phyloP scores from a whole-genome alignment of 2,329 filamentous ascomycete genomes.

The Rutstroemia sp. region DNA sequence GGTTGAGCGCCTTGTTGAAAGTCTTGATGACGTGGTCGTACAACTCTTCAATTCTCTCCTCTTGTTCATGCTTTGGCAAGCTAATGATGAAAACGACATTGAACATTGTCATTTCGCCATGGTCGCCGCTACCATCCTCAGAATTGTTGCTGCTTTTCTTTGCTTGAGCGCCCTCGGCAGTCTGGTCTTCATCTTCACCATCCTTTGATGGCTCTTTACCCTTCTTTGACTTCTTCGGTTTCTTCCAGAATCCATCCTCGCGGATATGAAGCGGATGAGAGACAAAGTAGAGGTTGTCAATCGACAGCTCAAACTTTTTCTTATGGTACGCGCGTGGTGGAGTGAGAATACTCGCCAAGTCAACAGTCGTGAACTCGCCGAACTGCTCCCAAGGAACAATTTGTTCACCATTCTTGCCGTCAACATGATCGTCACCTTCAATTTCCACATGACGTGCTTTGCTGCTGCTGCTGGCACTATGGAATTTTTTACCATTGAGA shows the following conservation, averaged over 20 bases:
- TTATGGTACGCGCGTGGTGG: conserved; percentile 73
- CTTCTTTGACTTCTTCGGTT: conserved; percentile 38
- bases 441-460: conserved; percentile 20
- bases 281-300: conserved; percentile 73
- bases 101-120: conserved; percentile 78
- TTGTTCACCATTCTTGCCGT: conserved; percentile 48
- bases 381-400: conserved; percentile 65
- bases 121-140: conserved; percentile 22
- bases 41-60: conserved; percentile 66
- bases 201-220: conserved; percentile 20
- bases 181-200: conserved; percentile 8
- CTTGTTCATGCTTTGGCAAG: conserved; percentile 69
- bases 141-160: conserved; percentile 23
- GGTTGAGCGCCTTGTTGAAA: conserved; percentile 85
- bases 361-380: conserved; percentile 65
- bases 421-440: conserved; percentile 36
- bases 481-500: conserved; percentile 4
- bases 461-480: not conserved
- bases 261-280: conserved; percentile 79
- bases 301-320: conserved; percentile 69
- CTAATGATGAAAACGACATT: conserved; percentile 90
- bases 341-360: conserved; percentile 72
- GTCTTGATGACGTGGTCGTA: conserved; percentile 88
- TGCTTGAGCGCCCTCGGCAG: conserved; percentile 4
- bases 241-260: conserved; percentile 70